Evolutionary conservation across 1,284 basidiomycete genomes (phyloP).

Genomic region (Phenoliferia sp.): DNA sequence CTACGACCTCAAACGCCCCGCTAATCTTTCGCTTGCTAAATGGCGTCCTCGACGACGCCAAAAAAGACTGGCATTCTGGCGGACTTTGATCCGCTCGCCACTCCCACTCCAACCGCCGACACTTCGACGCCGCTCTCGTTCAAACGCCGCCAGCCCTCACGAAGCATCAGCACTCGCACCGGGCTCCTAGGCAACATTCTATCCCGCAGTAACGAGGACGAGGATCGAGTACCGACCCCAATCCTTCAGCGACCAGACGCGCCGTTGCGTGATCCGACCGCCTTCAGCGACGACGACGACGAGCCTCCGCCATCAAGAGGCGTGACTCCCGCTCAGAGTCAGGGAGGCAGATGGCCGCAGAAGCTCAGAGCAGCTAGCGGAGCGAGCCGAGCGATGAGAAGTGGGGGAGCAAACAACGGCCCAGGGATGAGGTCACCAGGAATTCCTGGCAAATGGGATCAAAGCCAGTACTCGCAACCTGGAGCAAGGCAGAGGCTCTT

Average conservation of each 20-base stretch:
- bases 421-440: not conserved
- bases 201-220: not conserved
- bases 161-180: not conserved
- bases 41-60: too few species aligned
- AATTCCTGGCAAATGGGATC: not conserved
- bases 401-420: not conserved
- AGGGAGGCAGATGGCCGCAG: not conserved
- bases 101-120: not conserved
- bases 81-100: not conserved
- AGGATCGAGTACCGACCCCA: slow-evolving; percentile 6
- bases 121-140: slow-evolving; percentile 18
- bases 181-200: slow-evolving; percentile 16
- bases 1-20: too few species aligned
- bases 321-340: not conserved
- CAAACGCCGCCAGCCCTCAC: slow-evolving; percentile 18
- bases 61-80: not conserved
- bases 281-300: slow-evolving; percentile 15
- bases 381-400: not conserved
- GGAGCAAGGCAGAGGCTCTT: not conserved
- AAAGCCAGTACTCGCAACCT: not conserved
- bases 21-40: too few species aligned
- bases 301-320: not conserved
- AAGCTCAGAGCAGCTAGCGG: not conserved
- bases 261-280: not conserved
- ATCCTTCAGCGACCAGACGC: not conserved